Evolutionary conservation across 225 moss, liverwort and hornwort species (phyloP), one percentile per base, ranked within the genome.

Genomic region (Physcomitrium patens): DNA sequence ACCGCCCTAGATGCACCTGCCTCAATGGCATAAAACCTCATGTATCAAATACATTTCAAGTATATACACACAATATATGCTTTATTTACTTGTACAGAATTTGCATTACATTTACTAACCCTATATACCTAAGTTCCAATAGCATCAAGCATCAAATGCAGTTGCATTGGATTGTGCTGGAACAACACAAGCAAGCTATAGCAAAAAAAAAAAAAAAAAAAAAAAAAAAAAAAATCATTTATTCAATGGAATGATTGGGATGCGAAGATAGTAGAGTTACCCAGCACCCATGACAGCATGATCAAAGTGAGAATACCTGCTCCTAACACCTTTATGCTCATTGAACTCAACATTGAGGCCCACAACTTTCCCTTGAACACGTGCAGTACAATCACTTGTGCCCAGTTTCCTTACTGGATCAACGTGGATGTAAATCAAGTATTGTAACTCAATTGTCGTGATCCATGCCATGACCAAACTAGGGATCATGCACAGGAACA

Each of bases 381-480:
- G 63, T 76, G 52, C 69, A 56, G 16, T 82, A 70, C 68, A 85
- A 69, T 27, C 2, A 78, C 50, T 55, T 63, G 60, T 78, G 85
- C 11, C 85, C 78, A 37, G 31, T 37, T 27, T 73, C 60, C 75
- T 63, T 71, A 4, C 31, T 7, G 7, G 7, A 37, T 37, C 85
- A 10, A 80, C 51, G 7, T 80, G 77, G 68, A 82, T 63, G 60
- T 75, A 66, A 53, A 37, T 37, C 65, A 85, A 51, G 49, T 88
- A 88, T 42, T 80, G 72, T 28, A 88, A 79, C 53, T 85, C 85
- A 14, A 88, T 63, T 0, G 88, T 73, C 37, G 85, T 75, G 56
- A 88, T 88, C 85, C 88, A 88, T 8, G 85, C 83, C 80, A 85
- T 85, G 78, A 85, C 66, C 66, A 88, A 63, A 37, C 85, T 85